Percentiles rank a stretch among this genome's conserved stretches.
Conservation (phyloP, 139 green algal genomes). For the Deuterostichococcus epilithicus region DNA sequence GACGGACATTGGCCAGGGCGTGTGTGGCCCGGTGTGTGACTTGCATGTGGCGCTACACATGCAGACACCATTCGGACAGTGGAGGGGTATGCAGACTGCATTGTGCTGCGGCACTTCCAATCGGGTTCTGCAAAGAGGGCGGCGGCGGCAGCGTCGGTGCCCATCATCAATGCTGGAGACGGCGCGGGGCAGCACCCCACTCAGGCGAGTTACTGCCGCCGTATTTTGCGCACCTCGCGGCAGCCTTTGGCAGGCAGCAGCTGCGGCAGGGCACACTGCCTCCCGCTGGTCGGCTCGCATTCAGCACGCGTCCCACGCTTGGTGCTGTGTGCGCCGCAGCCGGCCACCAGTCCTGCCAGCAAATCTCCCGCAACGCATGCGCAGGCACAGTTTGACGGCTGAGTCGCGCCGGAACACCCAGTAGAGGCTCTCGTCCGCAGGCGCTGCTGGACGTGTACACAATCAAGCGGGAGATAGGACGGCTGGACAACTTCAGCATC, state of each 20-base stretch:
- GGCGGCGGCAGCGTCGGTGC: conserved; percentile 71
- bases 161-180: conserved; percentile 96
- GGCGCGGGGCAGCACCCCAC: conserved; percentile 98
- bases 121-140: conserved; percentile 77
- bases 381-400: too few relatives aligned
- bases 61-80: conserved; percentile 97
- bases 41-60: not conserved
- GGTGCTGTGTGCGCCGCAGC: too few relatives aligned
- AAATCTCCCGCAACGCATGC: too few relatives aligned
- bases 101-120: conserved; percentile 94
- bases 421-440: conserved; percentile 55
- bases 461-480: conserved; percentile 91
- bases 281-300: too few relatives aligned
- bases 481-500: conserved; percentile 83
- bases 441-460: conserved; percentile 98
- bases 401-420: not conserved
- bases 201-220: too few relatives aligned
- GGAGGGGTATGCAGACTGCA: conserved; percentile 91
- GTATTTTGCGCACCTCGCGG: too few relatives aligned
- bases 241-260: too few relatives aligned
- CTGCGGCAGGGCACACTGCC: too few relatives aligned
- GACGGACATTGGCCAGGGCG: too few relatives aligned
- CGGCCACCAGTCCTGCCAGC: too few relatives aligned
- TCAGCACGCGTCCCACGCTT: too few relatives aligned
- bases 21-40: too few relatives aligned